Evolutionary conservation across 2,329 filamentous ascomycete species (phyloP).

Genomic region (Botrytis squamosa): DNA sequence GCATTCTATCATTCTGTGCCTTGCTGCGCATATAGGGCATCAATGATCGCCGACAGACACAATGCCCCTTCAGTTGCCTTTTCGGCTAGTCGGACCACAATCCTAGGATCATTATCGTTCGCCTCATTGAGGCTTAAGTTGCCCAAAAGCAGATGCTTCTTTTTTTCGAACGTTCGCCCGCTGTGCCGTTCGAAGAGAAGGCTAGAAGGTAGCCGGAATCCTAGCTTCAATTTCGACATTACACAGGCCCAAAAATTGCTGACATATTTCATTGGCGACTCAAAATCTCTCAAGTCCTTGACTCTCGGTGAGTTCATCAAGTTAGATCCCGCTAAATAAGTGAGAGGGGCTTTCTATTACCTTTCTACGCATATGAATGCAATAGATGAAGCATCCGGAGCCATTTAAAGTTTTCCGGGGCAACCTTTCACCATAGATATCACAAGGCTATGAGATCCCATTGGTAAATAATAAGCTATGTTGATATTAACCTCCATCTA

Average conservation of each 20-base stretch:
- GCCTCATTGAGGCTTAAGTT: conserved; percentile 21
- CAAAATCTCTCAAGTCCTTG: not conserved
- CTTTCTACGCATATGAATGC: conserved; percentile 15
- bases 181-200: conserved; percentile 5
- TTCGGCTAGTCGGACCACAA: conserved; percentile 9
- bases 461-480: conserved; percentile 1
- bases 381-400: not conserved
- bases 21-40: conserved; percentile 20
- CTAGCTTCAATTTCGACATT: conserved; percentile 7
- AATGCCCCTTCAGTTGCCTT: conserved; percentile 14
- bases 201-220: conserved; percentile 5
- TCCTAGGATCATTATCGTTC: conserved; percentile 13
- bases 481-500: not conserved
- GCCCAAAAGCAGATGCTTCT: conserved; percentile 10
- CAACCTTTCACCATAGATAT: not conserved
- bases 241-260: conserved; percentile 12
- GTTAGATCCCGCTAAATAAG: conserved; percentile 8
- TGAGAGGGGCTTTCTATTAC: not conserved
- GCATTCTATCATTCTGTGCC: not conserved
- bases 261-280: not conserved
- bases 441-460: not conserved
- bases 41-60: not conserved
- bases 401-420: conserved; percentile 14
- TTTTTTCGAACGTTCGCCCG: not conserved
- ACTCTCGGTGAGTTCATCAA: conserved; percentile 19